These are phyloP conservation scores for Trifolium subterraneum DNA, from an alignment of 306 rosid genomes.

Conservation along the genomic window DNA sequence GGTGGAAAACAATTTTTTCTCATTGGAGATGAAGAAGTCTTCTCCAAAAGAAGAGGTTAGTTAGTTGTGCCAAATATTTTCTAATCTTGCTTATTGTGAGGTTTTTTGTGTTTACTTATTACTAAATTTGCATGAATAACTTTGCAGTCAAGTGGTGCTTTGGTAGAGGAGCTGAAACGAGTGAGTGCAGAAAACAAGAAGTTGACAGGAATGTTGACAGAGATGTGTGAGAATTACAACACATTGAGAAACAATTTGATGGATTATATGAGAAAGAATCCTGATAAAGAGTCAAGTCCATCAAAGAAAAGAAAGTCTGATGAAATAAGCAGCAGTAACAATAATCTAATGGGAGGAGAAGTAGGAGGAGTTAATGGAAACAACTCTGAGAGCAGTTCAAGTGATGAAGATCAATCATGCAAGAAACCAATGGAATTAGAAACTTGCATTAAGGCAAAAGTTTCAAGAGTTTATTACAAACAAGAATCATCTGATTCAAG, in stretches of 20 bases:
- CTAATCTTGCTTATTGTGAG: too few species aligned
- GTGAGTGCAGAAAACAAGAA: slow-evolving; percentile 89
- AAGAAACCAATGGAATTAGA: slow-evolving; percentile 77
- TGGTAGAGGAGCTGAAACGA: slow-evolving; percentile 78
- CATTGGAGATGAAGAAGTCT: slow-evolving; percentile 50
- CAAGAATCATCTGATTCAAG: slow-evolving; percentile 76
- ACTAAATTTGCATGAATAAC: slow-evolving; percentile 16
- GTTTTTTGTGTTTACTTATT: neutral
- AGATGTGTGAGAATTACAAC: slow-evolving; percentile 88
- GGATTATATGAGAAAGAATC: slow-evolving; percentile 70
- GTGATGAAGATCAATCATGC: slow-evolving; percentile 73
- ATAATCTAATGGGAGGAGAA: slow-evolving; percentile 25
- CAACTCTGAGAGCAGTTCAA: slow-evolving; percentile 90
- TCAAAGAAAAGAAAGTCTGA: neutral
- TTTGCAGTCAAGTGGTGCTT: slow-evolving; percentile 60
- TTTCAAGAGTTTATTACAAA: slow-evolving; percentile 61
- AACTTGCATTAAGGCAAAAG: slow-evolving; percentile 60
- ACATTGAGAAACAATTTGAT: slow-evolving; percentile 61
- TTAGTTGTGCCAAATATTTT: slow-evolving; percentile 31
- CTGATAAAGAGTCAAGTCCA: neutral
- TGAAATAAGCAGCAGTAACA: slow-evolving; percentile 54
- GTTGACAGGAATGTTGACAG: slow-evolving; percentile 72
- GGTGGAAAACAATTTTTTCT: slow-evolving; percentile 56
- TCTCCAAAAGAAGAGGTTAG: slow-evolving; percentile 66
- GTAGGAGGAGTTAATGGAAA: slow-evolving; percentile 45